Evolutionary conservation across 2,329 filamentous ascomycete species (phyloP).

Genomic region (Hypoxylon sp.): DNA sequence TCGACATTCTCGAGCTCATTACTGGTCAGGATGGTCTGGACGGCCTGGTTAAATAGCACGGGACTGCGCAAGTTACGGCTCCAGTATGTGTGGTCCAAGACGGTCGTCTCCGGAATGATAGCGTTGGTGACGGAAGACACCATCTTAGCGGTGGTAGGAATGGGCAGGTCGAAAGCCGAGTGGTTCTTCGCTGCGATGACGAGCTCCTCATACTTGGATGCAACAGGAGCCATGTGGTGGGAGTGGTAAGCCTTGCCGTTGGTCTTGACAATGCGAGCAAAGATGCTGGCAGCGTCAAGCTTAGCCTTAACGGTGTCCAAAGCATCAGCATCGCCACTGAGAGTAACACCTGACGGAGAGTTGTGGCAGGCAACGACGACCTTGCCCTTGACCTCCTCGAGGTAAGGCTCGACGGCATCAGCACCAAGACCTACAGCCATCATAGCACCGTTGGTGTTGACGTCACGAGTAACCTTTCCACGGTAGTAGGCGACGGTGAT

Average conservation of each 20-base stretch:
- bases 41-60: constrained; percentile 50
- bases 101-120: background rate
- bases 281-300: constrained; percentile 51
- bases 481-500: constrained; percentile 44
- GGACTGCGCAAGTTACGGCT: constrained; percentile 41
- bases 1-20: constrained; percentile 42
- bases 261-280: constrained; percentile 59
- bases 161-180: constrained; percentile 14
- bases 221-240: constrained; percentile 57
- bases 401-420: constrained; percentile 29
- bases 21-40: constrained; percentile 53
- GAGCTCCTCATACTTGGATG: constrained; percentile 45
- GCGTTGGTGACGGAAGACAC: constrained; percentile 12
- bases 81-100: constrained; percentile 37
- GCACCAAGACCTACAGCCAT: constrained; percentile 48
- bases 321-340: constrained; percentile 60
- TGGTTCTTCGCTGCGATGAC: constrained; percentile 1
- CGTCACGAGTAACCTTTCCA: constrained; percentile 30
- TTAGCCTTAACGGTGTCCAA: constrained; percentile 54
- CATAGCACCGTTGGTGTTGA: constrained; percentile 44
- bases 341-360: constrained; percentile 59
- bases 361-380: constrained; percentile 55
- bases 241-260: constrained; percentile 53
- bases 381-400: constrained; percentile 34
- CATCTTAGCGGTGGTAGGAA: constrained; percentile 3